Conservation (phyloP, 192 early-diverging fungal species). For the Coemansia sp. region DNA sequence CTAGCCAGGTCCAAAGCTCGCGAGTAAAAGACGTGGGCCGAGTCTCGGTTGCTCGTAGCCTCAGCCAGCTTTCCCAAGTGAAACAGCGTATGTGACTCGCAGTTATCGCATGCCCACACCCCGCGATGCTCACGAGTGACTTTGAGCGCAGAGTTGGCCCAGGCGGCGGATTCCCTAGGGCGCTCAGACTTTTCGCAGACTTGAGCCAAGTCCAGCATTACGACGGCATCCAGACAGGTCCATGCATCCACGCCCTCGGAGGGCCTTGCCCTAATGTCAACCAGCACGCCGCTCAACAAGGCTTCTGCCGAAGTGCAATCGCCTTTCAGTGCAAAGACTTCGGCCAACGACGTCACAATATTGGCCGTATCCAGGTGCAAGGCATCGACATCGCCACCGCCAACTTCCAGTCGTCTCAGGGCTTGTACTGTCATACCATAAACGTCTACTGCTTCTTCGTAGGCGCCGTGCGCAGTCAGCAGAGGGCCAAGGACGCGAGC, state of each 20-base stretch:
- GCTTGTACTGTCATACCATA: conserved; percentile 38
- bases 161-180: conserved; percentile 15
- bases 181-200: conserved; percentile 10
- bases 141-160: conserved; percentile 24
- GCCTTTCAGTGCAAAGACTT: conserved; percentile 44
- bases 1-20: conserved; percentile 21
- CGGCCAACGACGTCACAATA: conserved; percentile 41
- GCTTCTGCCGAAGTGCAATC: conserved; percentile 24
- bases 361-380: conserved; percentile 25
- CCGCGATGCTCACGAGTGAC: not conserved
- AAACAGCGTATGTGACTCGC: conserved; percentile 30
- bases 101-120: conserved; percentile 41
- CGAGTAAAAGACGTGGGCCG: conserved; percentile 20
- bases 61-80: conserved; percentile 26
- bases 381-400: conserved; percentile 4
- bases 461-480: conserved; percentile 6
- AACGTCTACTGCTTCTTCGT: conserved; percentile 6
- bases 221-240: conserved; percentile 51
- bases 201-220: conserved; percentile 52
- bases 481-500: conserved; percentile 36
- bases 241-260: conserved; percentile 16
- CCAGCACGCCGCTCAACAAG: conserved; percentile 30
- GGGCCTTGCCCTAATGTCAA: conserved; percentile 23
- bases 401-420: not conserved
- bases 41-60: not conserved